These are phyloP conservation scores for Aureobasidium melanogenum DNA, from an alignment of 2,329 filamentous ascomycete genomes.

Conservation along the genomic window DNA sequence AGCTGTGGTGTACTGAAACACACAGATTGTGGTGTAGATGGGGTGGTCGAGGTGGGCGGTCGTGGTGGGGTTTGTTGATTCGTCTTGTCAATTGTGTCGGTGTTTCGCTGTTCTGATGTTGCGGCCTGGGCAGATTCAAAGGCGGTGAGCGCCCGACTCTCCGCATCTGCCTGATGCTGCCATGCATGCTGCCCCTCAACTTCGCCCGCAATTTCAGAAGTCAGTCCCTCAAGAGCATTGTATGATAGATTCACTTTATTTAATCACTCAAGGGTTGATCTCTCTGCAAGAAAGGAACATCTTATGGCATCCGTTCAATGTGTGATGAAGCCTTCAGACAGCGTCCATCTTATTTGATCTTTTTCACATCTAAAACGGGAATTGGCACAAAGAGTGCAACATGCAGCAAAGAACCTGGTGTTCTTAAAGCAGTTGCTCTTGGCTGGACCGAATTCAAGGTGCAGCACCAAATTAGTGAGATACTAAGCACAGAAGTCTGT, in stretches of 20 bases:
- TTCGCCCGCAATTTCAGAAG: neutral
- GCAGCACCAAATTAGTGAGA: neutral
- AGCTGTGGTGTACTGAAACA: slow-evolving; percentile 7
- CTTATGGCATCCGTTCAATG: neutral
- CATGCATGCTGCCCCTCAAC: neutral
- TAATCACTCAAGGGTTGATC: neutral
- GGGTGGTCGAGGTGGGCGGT: neutral
- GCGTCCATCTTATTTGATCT: neutral
- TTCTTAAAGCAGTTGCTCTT: neutral
- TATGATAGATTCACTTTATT: no score
- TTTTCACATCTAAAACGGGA: neutral
- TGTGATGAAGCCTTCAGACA: neutral
- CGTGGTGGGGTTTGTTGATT: slow-evolving; percentile 6
- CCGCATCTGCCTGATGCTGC: neutral
- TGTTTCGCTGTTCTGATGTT: slow-evolving; percentile 1
- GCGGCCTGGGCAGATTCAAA: neutral
- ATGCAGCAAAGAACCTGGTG: neutral
- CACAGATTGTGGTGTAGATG: neutral
- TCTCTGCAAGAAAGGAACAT: neutral
- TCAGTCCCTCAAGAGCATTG: neutral
- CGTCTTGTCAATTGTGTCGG: neutral
- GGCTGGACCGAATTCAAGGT: neutral
- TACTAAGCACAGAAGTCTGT: neutral
- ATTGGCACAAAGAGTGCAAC: neutral
- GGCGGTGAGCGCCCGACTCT: neutral